Conservation (phyloP, 1,139 yeast genomes). For the Candida tropicalis region DNA sequence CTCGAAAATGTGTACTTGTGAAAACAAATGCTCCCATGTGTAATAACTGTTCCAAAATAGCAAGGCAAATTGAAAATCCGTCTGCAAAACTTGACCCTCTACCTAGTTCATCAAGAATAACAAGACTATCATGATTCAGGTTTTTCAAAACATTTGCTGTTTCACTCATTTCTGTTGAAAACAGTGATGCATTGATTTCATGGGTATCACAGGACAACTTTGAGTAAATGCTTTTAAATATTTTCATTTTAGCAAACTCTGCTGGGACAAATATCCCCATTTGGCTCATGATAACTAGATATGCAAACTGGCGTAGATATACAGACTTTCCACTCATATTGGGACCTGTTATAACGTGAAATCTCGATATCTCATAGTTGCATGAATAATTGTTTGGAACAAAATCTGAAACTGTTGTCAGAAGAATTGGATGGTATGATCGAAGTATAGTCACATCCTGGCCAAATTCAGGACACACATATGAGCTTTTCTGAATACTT, state of each 20-base stretch:
- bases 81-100: constrained; percentile 47
- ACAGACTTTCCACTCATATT: constrained; percentile 61
- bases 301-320: constrained; percentile 48
- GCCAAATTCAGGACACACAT: constrained; percentile 37
- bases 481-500: constrained; percentile 20
- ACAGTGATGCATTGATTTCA: constrained; percentile 46
- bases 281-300: constrained; percentile 50
- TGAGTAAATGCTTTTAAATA: constrained; percentile 44
- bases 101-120: constrained; percentile 55
- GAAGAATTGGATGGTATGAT: constrained; percentile 46
- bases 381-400: constrained; percentile 42
- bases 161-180: constrained; percentile 52
- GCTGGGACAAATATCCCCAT: constrained; percentile 56
- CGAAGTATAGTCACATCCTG: constrained; percentile 28
- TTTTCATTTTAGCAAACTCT: constrained; percentile 38
- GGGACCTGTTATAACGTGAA: constrained; percentile 49
- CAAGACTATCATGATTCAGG: constrained; percentile 33
- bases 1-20: constrained; percentile 42
- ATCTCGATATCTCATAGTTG: constrained; percentile 32
- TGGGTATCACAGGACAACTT: constrained; percentile 47
- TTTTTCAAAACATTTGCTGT: constrained; percentile 42
- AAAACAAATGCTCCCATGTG: constrained; percentile 28
- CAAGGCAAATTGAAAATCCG: constrained; percentile 41
- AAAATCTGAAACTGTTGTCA: constrained; percentile 24
- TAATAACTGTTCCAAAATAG: constrained; percentile 35